Evolutionary conservation across 1,139 yeast species (phyloP).

Genomic region (Geotrichum candidum): DNA sequence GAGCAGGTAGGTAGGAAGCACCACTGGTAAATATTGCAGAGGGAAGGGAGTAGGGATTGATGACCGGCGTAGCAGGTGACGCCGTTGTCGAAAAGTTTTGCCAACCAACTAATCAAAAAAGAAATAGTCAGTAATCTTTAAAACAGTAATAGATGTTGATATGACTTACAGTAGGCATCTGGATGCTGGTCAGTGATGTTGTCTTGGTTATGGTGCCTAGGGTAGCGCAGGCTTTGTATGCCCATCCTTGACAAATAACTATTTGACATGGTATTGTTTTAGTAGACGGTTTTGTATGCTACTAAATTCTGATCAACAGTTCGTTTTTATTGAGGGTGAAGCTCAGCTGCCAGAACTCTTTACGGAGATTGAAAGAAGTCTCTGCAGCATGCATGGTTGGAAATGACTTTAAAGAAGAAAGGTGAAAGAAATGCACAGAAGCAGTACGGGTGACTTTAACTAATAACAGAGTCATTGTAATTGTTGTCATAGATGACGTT

Average conservation of each 20-base stretch:
- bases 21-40: constrained; percentile 14
- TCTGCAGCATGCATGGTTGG: neutral
- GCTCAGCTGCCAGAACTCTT: neutral
- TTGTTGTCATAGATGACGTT: too few relatives aligned
- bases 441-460: too few relatives aligned
- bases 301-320: neutral
- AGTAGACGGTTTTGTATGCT: neutral
- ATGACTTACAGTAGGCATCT: neutral
- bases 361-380: neutral
- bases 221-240: constrained; percentile 10
- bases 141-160: neutral
- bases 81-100: neutral
- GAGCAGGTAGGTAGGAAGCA: constrained; percentile 6
- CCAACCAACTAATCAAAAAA: constrained; percentile 5
- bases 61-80: constrained; percentile 8
- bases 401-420: neutral
- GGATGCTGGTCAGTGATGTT: neutral
- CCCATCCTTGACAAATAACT: constrained; percentile 2
- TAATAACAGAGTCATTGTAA: too few relatives aligned
- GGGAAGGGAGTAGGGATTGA: constrained; percentile 10
- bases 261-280: constrained; percentile 3
- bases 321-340: too few relatives aligned
- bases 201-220: neutral
- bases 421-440: neutral
- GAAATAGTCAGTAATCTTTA: neutral